Evolutionary conservation across 2,329 filamentous ascomycete species (phyloP).

Genomic region (Clonostachys rosea): DNA sequence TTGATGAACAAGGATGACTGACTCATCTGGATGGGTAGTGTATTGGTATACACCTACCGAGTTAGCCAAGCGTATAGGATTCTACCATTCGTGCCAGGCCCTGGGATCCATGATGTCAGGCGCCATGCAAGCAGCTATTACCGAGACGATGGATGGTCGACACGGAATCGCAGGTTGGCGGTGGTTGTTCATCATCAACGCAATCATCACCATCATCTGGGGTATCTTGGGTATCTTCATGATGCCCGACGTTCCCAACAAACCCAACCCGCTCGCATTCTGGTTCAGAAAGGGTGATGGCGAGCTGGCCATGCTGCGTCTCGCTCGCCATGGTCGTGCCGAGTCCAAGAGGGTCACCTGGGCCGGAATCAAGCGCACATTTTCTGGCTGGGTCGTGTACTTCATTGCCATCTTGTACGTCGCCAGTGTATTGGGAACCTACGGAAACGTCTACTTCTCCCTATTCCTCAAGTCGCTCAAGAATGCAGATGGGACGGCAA

Average conservation of each 20-base stretch:
- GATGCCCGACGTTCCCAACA: conserved; percentile 33
- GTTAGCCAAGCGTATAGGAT: conserved; percentile 39
- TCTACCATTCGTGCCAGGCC: conserved; percentile 44
- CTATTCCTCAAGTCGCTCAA: conserved; percentile 9
- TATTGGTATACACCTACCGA: conserved; percentile 47
- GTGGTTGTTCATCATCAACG: conserved; percentile 1
- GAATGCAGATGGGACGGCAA: conserved; percentile 8
- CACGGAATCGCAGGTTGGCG: conserved; percentile 39
- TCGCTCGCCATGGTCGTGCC: conserved; percentile 50
- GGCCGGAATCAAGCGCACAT: conserved; percentile 26
- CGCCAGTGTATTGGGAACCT: too few species aligned
- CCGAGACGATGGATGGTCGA: conserved; percentile 31
- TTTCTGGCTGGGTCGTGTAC: conserved; percentile 21
- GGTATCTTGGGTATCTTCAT: conserved; percentile 27
- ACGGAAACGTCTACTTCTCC: too few species aligned
- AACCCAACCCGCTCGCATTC: conserved; percentile 33
- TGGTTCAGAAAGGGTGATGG: conserved; percentile 50
- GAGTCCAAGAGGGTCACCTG: conserved; percentile 27
- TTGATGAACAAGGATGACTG: too few species aligned
- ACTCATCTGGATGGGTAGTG: too few species aligned
- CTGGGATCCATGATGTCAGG: conserved; percentile 48
- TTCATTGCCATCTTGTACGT: too few species aligned
- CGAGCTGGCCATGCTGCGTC: conserved; percentile 60
- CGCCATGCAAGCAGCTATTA: conserved; percentile 38
- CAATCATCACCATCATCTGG: conserved; percentile 30